Evolutionary conservation across 2,329 filamentous ascomycete species (phyloP), one percentile per base, ranked within the genome.

Genomic region (Microdochium trichocladiopsis): DNA sequence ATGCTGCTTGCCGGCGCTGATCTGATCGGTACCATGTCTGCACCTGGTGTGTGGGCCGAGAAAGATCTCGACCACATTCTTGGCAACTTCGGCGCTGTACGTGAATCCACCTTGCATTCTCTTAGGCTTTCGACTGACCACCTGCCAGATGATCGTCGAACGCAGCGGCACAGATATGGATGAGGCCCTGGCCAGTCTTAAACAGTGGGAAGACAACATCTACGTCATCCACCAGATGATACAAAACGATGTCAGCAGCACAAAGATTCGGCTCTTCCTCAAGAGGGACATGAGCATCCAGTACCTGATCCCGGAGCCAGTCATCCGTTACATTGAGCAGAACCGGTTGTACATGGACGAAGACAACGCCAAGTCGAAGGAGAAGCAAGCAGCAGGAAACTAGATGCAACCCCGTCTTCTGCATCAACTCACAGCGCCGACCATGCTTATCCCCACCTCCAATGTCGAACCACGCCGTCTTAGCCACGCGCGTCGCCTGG

Each of bases 151-250:
- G 66, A 88, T 93, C 54, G 80, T 95, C n/a, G 88, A 96, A 75
- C 83, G 93, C 55, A 86, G 84, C 41, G 92, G 91, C 45, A 95
- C 90, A 22, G 90, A 95, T 63, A 87, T 95, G 49, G 88, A 95
- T 56, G 88, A 95, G 64, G 91, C 92, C 2, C 77, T 96, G 47
- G 84, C 87, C n/a, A 86, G 83, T 47, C 75, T 96, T 48, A 86
- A 90, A 65, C 81, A 84, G 55, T 96, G 87, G 82, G 86, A 90
- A 62, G 83, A 91, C 61, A 94, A 95, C 60, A 84, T 96, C 55
- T 86, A 90, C 63, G 87, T 95, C 51, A 93, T 96, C 57, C 87
- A 89, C 52, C 90, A 95, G 69, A 80, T 95, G 50, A 92, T 95
- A 49, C 84, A 89, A 58, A 93, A 93, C 67, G 88, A 94, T 61